These are phyloP conservation scores for Ramularia collo-cygni DNA, from an alignment of 2,329 filamentous ascomycete genomes.

Conservation along the genomic window DNA sequence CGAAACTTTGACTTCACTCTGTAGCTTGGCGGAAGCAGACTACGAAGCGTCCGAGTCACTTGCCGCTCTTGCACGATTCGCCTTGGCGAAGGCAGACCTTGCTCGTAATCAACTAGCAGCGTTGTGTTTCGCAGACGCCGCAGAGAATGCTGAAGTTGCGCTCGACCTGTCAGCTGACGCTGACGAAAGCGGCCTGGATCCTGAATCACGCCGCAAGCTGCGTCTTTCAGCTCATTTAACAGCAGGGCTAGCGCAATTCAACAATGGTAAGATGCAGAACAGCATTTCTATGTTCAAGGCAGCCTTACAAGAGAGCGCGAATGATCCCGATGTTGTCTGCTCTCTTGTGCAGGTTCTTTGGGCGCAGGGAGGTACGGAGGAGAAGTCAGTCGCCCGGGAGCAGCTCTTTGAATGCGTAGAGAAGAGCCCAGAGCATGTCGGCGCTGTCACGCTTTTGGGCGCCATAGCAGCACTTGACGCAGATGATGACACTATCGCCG, in stretches of 20 bases:
- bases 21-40: slow-evolving; percentile 64
- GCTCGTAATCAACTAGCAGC: slow-evolving; percentile 74
- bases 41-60: slow-evolving; percentile 79
- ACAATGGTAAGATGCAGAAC: slow-evolving; percentile 55
- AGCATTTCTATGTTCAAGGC: slow-evolving; percentile 74
- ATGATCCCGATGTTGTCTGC: slow-evolving; percentile 77
- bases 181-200: slow-evolving; percentile 54
- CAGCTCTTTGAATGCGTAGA: slow-evolving; percentile 77
- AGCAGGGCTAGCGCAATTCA: slow-evolving; percentile 75
- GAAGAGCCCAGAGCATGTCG: slow-evolving; percentile 65
- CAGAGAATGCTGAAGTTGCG: slow-evolving; percentile 73
- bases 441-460: slow-evolving; percentile 72
- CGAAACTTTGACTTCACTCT: slow-evolving; percentile 58
- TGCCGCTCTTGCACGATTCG: slow-evolving; percentile 66
- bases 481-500: slow-evolving; percentile 71
- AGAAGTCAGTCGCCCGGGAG: slow-evolving; percentile 68
- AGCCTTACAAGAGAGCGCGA: slow-evolving; percentile 68
- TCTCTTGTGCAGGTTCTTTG: slow-evolving; percentile 86
- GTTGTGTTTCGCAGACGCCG: slow-evolving; percentile 58
- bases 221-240: slow-evolving; percentile 81
- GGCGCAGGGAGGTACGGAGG: slow-evolving; percentile 72
- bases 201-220: slow-evolving; percentile 60
- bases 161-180: slow-evolving; percentile 71
- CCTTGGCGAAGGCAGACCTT: slow-evolving; percentile 78
- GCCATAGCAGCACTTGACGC: slow-evolving; percentile 75